Evolutionary conservation across 164 flowering plant species (phyloP), one percentile per base, ranked within the genome.

Genomic region (Nelumbo lutea): DNA sequence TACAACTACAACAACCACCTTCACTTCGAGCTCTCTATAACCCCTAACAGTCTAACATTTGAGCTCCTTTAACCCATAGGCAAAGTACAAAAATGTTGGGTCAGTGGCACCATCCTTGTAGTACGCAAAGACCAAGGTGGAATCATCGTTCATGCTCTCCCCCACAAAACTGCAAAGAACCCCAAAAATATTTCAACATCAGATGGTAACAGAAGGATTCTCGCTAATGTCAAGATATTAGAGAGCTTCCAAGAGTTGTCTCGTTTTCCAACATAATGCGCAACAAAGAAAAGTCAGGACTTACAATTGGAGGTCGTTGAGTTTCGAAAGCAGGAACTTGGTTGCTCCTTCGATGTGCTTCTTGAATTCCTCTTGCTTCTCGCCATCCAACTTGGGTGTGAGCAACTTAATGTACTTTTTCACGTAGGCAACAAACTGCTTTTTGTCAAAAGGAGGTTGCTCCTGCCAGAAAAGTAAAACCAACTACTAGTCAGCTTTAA

Each of bases 401-500:
- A 93, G 59, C 68, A 46, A 11, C 78, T 94, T 94, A 74, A 91
- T 90, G 79, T 83, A 90, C 64, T 76, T 80, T 77, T 94, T 94
- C 39, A 91, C 78, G 74, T 52, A 84, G 6, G 88, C 75, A 11
- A 93, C 81, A 62, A 93, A 93, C 52, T 77, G 86, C 78, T 88
- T 89, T 84, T 89, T 93, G 77, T 90, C 93, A 79, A 83, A 91
- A 63, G 98, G 6, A 69, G 97, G 97, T 89, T 90, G 97, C 72
- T 93, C 98, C 98, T 93, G 79, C 10, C 74, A 56, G 43, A 4
- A 42, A 0, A 42, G n/a, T 3, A 40, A 41, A 38, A 27, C 14
- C 59, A 42, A n/a, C 2, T 9, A 6, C 6, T 42, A 3, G 45
- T 42, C 6, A 63, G 50, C 41, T 11, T 1, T 11, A 0, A 2